Evolutionary conservation across 257 asterid genomes (phyloP).

Genomic region (Thymus quinquecostatus): DNA sequence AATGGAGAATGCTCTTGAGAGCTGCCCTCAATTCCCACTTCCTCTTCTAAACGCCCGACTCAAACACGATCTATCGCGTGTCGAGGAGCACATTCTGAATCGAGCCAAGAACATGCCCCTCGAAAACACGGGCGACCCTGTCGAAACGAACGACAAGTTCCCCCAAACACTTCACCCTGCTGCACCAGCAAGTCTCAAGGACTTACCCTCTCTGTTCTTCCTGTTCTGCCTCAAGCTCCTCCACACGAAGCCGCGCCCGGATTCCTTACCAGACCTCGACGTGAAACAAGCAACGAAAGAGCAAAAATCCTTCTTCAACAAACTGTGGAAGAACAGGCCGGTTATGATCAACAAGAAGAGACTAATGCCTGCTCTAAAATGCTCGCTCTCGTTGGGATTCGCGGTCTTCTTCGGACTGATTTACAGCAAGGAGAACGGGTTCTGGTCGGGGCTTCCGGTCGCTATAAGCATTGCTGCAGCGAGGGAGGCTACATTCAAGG

Average conservation of each 20-base stretch:
- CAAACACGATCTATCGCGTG: constrained; percentile 32
- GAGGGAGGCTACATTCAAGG: constrained; percentile 75
- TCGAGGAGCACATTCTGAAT: constrained; percentile 44
- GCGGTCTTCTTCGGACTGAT: constrained; percentile 65
- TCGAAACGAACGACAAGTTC: constrained; percentile 34
- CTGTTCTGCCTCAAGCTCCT: constrained; percentile 69
- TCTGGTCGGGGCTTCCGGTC: constrained; percentile 84
- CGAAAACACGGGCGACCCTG: constrained; percentile 41
- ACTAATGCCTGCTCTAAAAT: constrained; percentile 63
- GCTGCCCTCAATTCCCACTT: constrained; percentile 47
- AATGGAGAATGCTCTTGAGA: constrained; percentile 64
- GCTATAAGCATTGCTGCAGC: constrained; percentile 70
- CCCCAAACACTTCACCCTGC: constrained; percentile 55
- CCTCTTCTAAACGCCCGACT: constrained; percentile 35
- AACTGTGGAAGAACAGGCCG: constrained; percentile 28
- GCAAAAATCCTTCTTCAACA: not conserved
- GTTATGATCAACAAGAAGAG: constrained; percentile 43
- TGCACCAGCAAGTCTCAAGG: constrained; percentile 33
- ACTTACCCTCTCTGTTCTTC: constrained; percentile 67
- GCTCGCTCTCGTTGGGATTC: constrained; percentile 69
- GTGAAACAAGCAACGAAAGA: constrained; percentile 33
- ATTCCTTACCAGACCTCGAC: not conserved
- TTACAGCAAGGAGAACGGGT: constrained; percentile 69
- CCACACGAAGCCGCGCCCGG: constrained; percentile 33
- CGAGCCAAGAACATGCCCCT: constrained; percentile 48